Conservation (phyloP, 2,329 filamentous ascomycete species). For the Tolypocladium ophioglossoides region DNA sequence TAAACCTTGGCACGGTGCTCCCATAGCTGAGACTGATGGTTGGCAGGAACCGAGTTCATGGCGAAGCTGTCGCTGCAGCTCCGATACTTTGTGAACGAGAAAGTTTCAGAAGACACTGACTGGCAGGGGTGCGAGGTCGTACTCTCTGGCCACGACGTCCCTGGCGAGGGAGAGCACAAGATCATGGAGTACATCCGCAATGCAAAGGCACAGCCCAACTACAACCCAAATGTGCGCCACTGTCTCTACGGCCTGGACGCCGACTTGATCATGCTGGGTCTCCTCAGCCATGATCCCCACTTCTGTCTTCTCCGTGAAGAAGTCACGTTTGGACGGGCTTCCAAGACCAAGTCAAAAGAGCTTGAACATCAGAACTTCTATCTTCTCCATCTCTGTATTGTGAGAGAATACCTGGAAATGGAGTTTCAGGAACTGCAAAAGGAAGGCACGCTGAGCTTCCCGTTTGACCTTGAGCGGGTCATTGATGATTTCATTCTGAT, state of each 20-base stretch:
- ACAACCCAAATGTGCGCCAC: slow-evolving; percentile 88
- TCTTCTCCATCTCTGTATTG: slow-evolving; percentile 92
- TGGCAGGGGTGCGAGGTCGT: slow-evolving; percentile 98
- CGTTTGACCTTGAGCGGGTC: slow-evolving; percentile 87
- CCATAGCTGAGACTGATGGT: slow-evolving; percentile 5
- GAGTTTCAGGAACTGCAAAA: slow-evolving; percentile 90
- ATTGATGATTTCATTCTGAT: slow-evolving; percentile 99
- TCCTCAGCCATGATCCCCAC: slow-evolving; percentile 95
- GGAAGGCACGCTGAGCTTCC: slow-evolving; percentile 59
- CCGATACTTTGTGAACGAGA: slow-evolving; percentile 98
- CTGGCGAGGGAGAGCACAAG: slow-evolving; percentile 97
- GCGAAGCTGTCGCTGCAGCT: slow-evolving; percentile 87
- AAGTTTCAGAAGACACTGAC: slow-evolving; percentile 90
- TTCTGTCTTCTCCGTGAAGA: slow-evolving; percentile 96
- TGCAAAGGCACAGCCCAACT: slow-evolving; percentile 87
- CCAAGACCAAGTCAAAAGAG: slow-evolving; percentile 85
- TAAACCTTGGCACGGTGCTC: background rate
- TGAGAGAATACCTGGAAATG: slow-evolving; percentile 90
- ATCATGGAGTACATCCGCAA: slow-evolving; percentile 99
- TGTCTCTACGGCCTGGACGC: slow-evolving; percentile 96
- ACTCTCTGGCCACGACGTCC: slow-evolving; percentile 93
- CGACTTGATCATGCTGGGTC: slow-evolving; percentile 95
- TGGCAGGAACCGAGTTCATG: slow-evolving; percentile 78
- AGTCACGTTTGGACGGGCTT: slow-evolving; percentile 88
- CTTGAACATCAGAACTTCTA: slow-evolving; percentile 98